Base-by-base conservation (phyloP, 2,329 filamentous ascomycete species). In the Diplodia corticola region DNA sequence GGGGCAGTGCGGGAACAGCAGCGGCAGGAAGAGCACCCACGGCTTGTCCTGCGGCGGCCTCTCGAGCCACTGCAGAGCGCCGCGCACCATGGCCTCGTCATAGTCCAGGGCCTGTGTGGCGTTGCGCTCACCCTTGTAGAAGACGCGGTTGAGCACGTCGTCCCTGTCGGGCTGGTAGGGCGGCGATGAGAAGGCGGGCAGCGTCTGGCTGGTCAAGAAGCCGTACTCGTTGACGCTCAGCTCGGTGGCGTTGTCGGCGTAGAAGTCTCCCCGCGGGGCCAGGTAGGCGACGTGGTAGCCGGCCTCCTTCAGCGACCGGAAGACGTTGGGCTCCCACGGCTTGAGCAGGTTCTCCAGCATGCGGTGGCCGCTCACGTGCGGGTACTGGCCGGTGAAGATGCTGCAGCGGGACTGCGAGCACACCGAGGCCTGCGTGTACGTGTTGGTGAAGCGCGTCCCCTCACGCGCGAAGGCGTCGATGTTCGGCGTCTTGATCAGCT, bases 231-330 rank as follows among this genome's bases (percentile, higher is more conserved):
- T 75, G 9, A 82, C 70, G 60, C 78, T 80, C n/a, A 81, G 69
- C 68, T 83, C 80, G 0, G 81, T 82, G 1, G 80, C 79, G 0
- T 71, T 77, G 0, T 78, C 76, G 0, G 81, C 81, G 67, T 81
- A 83, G 0, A 75, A 78, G 66, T 83, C 77, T 0, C 79, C 80
- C 4, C 79, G 69, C 0, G 80, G 80, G 0, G 79, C 77, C 3
- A 83, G 76, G 46, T 77, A 84, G 0, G 81, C 81, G 9, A 83
- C 76, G 57, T 84, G 81, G 61, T 83, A 83, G 0, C 81, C 81
- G 0, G 70, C 69, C 48, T 82, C 80, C 59, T 80, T 81, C 13
- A 83, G 67, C 2, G 72, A 76, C 7, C 80, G 77, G 67, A 83
- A 81, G 1, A 83, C 60, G 55, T 83, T 83, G 1, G 79, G 80